Percentiles rank a stretch among this genome's conserved stretches.
phyloP scores from a whole-genome alignment of 768 basidiomycete species.

The Pisolithus marmoratus region DNA sequence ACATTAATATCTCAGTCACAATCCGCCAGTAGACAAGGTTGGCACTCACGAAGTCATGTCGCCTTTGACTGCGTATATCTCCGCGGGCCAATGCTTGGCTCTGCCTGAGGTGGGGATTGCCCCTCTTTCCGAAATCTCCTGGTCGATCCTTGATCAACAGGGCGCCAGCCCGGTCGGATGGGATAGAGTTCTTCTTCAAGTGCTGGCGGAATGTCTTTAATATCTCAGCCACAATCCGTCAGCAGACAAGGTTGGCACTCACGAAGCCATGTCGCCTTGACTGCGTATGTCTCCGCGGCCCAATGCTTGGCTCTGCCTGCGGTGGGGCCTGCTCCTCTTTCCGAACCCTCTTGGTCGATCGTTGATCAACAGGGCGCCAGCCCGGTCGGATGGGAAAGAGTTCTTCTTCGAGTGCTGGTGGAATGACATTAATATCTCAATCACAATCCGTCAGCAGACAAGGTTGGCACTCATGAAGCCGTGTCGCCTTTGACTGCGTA shows the following conservation, averaged over 20 bases:
- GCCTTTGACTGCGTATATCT: conserved; percentile 49
- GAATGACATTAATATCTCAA: too few species aligned
- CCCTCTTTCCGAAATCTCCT: conserved; percentile 41
- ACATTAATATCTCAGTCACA: conserved; percentile 2
- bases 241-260: conserved; percentile 24
- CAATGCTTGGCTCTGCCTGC: conserved; percentile 23
- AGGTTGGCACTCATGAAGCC: conserved; percentile 53
- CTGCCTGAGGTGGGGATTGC: conserved; percentile 29
- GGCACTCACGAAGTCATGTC: conserved; percentile 60
- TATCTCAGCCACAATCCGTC: neutral
- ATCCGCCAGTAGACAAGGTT: neutral
- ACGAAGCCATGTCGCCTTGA: conserved; percentile 69
- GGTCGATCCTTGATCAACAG: conserved; percentile 32
- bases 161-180: conserved; percentile 59
- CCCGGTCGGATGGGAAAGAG: conserved; percentile 45
- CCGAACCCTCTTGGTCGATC: conserved; percentile 36
- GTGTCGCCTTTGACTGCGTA: conserved; percentile 47
- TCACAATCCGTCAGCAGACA: neutral
- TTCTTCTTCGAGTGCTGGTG: too few species aligned
- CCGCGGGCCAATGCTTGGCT: conserved; percentile 30
- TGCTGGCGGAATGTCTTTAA: too few species aligned
- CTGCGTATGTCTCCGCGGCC: conserved; percentile 37
- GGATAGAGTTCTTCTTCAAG: too few species aligned
- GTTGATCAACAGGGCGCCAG: conserved; percentile 52
- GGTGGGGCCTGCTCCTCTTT: conserved; percentile 33